phyloP scores from a whole-genome alignment of 2,329 filamentous ascomycete species.

The Hymenoscyphus infarciens region DNA sequence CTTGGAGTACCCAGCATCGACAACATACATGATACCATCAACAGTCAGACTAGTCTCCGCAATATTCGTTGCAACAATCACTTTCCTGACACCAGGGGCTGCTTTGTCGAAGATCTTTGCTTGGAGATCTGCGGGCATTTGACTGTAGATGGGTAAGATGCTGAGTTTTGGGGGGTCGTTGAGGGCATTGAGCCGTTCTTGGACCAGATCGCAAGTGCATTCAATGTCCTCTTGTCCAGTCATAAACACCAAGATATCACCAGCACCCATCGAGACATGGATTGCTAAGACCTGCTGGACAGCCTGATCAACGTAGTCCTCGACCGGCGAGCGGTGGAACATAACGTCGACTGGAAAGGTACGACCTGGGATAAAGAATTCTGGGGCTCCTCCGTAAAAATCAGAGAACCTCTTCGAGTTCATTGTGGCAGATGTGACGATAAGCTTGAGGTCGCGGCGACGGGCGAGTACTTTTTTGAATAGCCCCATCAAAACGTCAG shows the following conservation, averaged over 20 bases:
- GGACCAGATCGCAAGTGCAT: conserved; percentile 87
- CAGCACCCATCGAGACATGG: conserved; percentile 87
- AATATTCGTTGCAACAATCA: conserved; percentile 98
- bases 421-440: conserved; percentile 98
- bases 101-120: conserved; percentile 97
- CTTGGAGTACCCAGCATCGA: conserved; percentile 94
- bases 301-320: conserved; percentile 96
- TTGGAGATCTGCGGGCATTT: conserved; percentile 97
- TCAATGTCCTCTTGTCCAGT: conserved; percentile 99
- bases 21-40: conserved; percentile 98
- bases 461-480: conserved; percentile 95
- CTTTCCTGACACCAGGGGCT: conserved; percentile 85
- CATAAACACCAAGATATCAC: conserved; percentile 98
- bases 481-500: conserved; percentile 93
- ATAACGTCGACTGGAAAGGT: conserved; percentile 97
- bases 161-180: conserved; percentile 94
- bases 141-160: conserved; percentile 96
- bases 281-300: conserved; percentile 95
- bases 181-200: conserved; percentile 79
- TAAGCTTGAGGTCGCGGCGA: conserved; percentile 87
- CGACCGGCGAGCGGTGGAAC: conserved; percentile 89
- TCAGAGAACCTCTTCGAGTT: conserved; percentile 94
- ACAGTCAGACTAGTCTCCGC: conserved; percentile 97
- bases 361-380: conserved; percentile 92
- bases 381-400: conserved; percentile 93